Conservation (phyloP, 371 early-diverging fungal genomes). For the Apophysomyces trapeziformis region DNA sequence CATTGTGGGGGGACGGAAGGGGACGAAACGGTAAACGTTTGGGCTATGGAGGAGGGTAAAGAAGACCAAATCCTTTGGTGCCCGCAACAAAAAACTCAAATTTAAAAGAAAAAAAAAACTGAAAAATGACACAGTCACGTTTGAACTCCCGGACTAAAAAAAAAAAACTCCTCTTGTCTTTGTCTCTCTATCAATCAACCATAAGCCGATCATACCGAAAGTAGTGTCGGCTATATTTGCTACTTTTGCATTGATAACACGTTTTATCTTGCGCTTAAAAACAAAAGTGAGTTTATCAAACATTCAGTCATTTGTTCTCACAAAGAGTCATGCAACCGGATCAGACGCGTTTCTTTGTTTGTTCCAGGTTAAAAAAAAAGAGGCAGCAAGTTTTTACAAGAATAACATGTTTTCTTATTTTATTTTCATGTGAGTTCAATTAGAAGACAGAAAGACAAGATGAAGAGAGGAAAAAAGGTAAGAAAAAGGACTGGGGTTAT, state of each 20-base stretch:
- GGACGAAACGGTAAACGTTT: neutral
- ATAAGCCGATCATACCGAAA: too few relatives aligned
- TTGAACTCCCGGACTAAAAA: too few relatives aligned
- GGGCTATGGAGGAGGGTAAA: conserved; percentile 3
- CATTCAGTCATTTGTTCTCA: too few relatives aligned
- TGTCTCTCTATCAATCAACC: too few relatives aligned
- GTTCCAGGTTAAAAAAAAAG: neutral
- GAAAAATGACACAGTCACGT: neutral
- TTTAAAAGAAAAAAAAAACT: neutral
- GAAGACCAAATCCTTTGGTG: conserved; percentile 1
- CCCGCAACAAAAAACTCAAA: neutral
- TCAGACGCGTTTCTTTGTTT: too few relatives aligned
- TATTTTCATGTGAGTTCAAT: neutral
- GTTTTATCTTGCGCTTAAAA: too few relatives aligned
- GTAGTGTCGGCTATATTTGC: too few relatives aligned
- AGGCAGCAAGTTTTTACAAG: neutral
- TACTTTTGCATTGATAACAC: too few relatives aligned
- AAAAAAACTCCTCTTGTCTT: too few relatives aligned
- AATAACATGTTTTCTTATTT: neutral
- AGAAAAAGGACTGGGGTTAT: too few relatives aligned
- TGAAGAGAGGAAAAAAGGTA: neutral
- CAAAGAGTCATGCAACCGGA: too few relatives aligned
- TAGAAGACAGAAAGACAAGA: conserved; percentile 5
- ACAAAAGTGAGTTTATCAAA: too few relatives aligned
- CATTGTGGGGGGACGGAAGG: neutral